phyloP scores from a whole-genome alignment of 345 rosid species.

The Syzygium aromaticum region DNA sequence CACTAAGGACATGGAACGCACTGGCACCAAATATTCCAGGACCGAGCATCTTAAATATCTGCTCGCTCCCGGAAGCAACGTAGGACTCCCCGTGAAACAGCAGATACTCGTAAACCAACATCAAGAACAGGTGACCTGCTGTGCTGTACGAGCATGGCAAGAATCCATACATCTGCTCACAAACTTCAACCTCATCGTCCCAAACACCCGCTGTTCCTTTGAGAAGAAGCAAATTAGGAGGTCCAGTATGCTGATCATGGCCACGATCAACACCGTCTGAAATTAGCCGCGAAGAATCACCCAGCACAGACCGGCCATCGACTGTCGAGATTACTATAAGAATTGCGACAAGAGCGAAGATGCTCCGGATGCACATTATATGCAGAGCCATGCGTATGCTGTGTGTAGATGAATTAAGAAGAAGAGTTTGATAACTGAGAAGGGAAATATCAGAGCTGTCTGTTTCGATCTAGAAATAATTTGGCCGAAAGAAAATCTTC shows the following conservation, averaged over 20 bases:
- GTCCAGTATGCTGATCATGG: not conserved
- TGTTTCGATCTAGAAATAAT: not conserved
- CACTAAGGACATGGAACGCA: constrained; percentile 15
- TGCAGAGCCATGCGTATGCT: not conserved
- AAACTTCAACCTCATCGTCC: not conserved
- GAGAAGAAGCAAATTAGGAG: not conserved
- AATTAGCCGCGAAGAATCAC: not conserved
- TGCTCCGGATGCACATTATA: not conserved
- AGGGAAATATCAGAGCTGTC: not conserved
- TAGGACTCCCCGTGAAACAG: constrained; percentile 21
- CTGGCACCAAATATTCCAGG: constrained; percentile 20
- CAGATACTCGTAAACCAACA: constrained; percentile 18
- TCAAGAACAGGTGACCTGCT: constrained; percentile 15
- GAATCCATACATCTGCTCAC: constrained; percentile 21
- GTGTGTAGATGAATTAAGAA: not conserved
- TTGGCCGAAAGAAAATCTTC: not conserved
- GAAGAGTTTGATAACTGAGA: not conserved
- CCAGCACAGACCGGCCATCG: not conserved
- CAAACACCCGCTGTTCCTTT: not conserved
- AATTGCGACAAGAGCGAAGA: not conserved
- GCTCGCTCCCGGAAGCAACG: constrained; percentile 12
- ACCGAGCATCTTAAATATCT: constrained; percentile 20
- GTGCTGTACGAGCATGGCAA: constrained; percentile 17
- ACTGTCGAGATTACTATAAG: not conserved
- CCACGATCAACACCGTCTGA: not conserved